phyloP scores from a whole-genome alignment of 805 yeast genomes.

The Wickerhamomyces subpelliculosus region DNA sequence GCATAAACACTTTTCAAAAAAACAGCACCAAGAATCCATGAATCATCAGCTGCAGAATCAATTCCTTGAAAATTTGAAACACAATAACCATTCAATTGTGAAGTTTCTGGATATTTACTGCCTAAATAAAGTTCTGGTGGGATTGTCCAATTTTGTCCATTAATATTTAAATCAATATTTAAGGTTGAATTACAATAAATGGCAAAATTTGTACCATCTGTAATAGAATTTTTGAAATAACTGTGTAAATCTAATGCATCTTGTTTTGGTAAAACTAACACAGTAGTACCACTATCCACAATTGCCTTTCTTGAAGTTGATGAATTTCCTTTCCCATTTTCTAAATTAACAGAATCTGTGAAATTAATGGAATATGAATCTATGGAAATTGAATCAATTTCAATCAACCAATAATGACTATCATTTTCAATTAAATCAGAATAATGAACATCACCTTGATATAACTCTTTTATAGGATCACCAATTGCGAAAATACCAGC shows the following conservation, averaged over 20 bases:
- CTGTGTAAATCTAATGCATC: slow-evolving; percentile 52
- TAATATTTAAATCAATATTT: slow-evolving; percentile 34
- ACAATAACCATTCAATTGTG: slow-evolving; percentile 43
- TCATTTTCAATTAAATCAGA: slow-evolving; percentile 27
- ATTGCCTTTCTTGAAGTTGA: slow-evolving; percentile 34
- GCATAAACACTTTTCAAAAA: slow-evolving; percentile 50
- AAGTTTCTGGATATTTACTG: slow-evolving; percentile 29
- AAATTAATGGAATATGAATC: slow-evolving; percentile 28
- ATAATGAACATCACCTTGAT: slow-evolving; percentile 35
- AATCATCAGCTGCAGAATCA: slow-evolving; percentile 27
- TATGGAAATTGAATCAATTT: slow-evolving; percentile 30
- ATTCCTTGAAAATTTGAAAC: slow-evolving; percentile 60
- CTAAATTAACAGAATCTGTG: slow-evolving; percentile 11
- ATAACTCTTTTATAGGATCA: slow-evolving; percentile 28
- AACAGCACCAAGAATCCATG: slow-evolving; percentile 63
- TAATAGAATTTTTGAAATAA: slow-evolving; percentile 39
- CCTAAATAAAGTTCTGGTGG: slow-evolving; percentile 43
- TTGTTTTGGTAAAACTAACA: slow-evolving; percentile 44
- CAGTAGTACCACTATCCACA: slow-evolving; percentile 63
- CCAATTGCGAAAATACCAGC: slow-evolving; percentile 41
- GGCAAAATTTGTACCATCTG: slow-evolving; percentile 61
- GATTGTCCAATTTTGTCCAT: slow-evolving; percentile 38
- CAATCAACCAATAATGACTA: slow-evolving; percentile 46
- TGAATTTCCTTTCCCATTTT: slow-evolving; percentile 5
- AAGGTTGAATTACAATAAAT: slow-evolving; percentile 46